These are phyloP conservation scores for Arachis hypogaea DNA, from an alignment of 306 rosid species.

Conservation along the genomic window DNA sequence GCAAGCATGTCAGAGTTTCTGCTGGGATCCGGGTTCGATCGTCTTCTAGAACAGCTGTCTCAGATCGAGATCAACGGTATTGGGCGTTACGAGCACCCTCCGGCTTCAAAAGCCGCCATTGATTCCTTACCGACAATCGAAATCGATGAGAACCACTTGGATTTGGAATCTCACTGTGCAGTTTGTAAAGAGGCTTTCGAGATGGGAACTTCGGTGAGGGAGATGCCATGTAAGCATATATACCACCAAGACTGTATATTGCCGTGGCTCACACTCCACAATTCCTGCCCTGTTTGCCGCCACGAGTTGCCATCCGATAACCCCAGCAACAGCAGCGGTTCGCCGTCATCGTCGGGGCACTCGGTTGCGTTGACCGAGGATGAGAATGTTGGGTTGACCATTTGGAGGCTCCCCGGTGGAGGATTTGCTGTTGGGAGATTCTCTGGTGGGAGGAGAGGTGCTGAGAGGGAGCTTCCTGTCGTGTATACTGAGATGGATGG, in stretches of 20 bases:
- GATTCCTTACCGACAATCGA: conserved; percentile 75
- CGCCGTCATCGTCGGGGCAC: not conserved
- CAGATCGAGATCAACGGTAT: conserved; percentile 71
- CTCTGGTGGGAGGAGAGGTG: conserved; percentile 68
- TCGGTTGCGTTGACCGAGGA: conserved; percentile 45
- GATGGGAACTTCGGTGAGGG: conserved; percentile 54
- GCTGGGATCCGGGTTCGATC: conserved; percentile 79
- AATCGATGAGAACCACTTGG: conserved; percentile 49
- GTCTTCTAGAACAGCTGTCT: conserved; percentile 75
- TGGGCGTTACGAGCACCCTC: conserved; percentile 62
- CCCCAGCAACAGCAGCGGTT: not conserved
- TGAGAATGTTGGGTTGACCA: conserved; percentile 66
- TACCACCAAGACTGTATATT: conserved; percentile 79
- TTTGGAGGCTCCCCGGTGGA: conserved; percentile 91
- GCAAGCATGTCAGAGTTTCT: conserved; percentile 82
- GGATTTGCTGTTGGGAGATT: conserved; percentile 89
- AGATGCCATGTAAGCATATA: conserved; percentile 88
- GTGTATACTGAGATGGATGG: conserved; percentile 87
- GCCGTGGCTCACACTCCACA: conserved; percentile 82
- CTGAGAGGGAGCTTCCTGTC: conserved; percentile 74
- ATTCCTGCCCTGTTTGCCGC: conserved; percentile 92
- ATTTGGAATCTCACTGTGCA: conserved; percentile 66
- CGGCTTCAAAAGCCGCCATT: conserved; percentile 76
- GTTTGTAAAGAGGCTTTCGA: conserved; percentile 79
- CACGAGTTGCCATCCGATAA: conserved; percentile 63